phyloP scores from a whole-genome alignment of 2,329 filamentous ascomycete genomes.

The Colletotrichum plurivorum region DNA sequence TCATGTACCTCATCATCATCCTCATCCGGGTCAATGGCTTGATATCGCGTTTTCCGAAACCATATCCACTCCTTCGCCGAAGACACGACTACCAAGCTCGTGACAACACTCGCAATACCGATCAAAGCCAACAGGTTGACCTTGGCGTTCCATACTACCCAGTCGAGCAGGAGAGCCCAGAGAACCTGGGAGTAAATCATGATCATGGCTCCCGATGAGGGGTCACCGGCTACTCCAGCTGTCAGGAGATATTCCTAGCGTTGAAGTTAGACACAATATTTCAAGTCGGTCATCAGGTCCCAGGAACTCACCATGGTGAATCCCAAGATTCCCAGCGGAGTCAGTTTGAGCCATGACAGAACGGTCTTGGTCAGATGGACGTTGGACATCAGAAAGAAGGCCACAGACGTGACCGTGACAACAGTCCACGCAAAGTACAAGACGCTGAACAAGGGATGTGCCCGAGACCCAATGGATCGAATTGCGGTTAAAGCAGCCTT shows the following conservation, averaged over 20 bases:
- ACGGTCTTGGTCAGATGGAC: conserved; percentile 11
- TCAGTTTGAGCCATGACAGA: conserved; percentile 27
- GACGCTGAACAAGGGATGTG: conserved; percentile 24
- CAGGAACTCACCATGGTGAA: conserved; percentile 28
- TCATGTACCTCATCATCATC: conserved; percentile 18
- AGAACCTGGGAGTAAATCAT: conserved; percentile 34
- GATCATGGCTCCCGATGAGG: conserved; percentile 18
- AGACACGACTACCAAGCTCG: conserved; percentile 18
- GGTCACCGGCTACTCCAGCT: conserved; percentile 23
- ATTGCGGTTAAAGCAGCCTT: conserved; percentile 30
- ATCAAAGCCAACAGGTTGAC: conserved; percentile 24
- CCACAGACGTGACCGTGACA: conserved; percentile 1
- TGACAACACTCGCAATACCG: conserved; percentile 23
- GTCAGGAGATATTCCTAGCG: conserved; percentile 28
- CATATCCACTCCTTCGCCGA: conserved; percentile 29
- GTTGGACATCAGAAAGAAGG: conserved; percentile 19
- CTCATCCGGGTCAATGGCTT: background rate
- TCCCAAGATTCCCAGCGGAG: conserved; percentile 27
- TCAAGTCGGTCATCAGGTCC: background rate
- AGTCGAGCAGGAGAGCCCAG: conserved; percentile 25
- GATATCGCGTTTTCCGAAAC: conserved; percentile 8
- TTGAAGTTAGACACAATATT: background rate
- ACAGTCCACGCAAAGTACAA: conserved; percentile 31
- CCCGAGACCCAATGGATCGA: conserved; percentile 18
- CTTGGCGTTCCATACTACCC: conserved; percentile 13